Evolutionary conservation across 2,329 filamentous ascomycete genomes (phyloP).

Genomic region (Aspergillus ustus): DNA sequence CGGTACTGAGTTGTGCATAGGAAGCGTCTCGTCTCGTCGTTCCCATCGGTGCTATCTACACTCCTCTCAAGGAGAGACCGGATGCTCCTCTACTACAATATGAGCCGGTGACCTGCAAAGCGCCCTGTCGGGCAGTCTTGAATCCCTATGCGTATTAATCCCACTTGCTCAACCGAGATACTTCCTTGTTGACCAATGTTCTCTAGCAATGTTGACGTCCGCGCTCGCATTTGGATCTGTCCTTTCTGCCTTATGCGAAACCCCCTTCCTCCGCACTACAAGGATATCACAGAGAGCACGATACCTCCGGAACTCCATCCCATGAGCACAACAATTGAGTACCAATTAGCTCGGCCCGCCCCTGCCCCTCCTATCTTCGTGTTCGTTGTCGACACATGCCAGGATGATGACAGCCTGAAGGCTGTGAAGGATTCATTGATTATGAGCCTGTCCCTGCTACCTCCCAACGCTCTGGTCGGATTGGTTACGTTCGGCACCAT

Average conservation of each 20-base stretch:
- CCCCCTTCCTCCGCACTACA: slow-evolving; percentile 68
- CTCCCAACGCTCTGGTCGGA: slow-evolving; percentile 67
- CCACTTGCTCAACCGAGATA: neutral
- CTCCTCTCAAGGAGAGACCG: slow-evolving; percentile 90
- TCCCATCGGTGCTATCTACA: slow-evolving; percentile 94
- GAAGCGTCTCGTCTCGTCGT: slow-evolving; percentile 94
- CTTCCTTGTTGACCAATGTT: slow-evolving; percentile 30
- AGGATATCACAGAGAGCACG: slow-evolving; percentile 69
- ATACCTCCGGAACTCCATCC: slow-evolving; percentile 70
- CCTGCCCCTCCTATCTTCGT: slow-evolving; percentile 70
- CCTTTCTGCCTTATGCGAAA: slow-evolving; percentile 71
- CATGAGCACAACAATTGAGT: slow-evolving; percentile 69
- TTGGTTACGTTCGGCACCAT: slow-evolving; percentile 81
- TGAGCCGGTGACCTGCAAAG: slow-evolving; percentile 95
- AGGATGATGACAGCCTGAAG: slow-evolving; percentile 70
- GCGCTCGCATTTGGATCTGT: slow-evolving; percentile 70
- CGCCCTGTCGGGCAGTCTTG: slow-evolving; percentile 90
- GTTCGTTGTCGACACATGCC: slow-evolving; percentile 71
- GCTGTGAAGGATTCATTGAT: slow-evolving; percentile 70
- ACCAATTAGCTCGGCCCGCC: slow-evolving; percentile 65
- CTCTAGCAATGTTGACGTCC: slow-evolving; percentile 65
- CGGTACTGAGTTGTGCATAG: slow-evolving; percentile 53
- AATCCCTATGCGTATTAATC: slow-evolving; percentile 88
- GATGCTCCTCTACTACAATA: slow-evolving; percentile 87
- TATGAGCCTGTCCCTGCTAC: slow-evolving; percentile 67